These are phyloP conservation scores for Pisolithus albus DNA, from an alignment of 768 basidiomycete species.

Conservation along the genomic window DNA sequence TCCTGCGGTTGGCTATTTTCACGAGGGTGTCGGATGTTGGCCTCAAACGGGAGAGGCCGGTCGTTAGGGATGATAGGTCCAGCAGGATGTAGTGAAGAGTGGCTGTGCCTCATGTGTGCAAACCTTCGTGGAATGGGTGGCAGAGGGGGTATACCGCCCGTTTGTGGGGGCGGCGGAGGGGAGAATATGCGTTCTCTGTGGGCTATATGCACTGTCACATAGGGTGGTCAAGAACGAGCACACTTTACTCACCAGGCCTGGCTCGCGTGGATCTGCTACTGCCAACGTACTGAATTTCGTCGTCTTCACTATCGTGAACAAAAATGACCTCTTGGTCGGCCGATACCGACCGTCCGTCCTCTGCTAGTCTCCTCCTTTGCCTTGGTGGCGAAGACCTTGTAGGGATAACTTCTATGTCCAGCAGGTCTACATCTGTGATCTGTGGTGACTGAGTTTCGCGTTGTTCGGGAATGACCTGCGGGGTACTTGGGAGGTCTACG, in stretches of 20 bases:
- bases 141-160: slow-evolving; percentile 45
- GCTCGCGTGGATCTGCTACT: slow-evolving; percentile 15
- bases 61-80: slow-evolving; percentile 46
- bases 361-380: slow-evolving; percentile 21
- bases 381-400: slow-evolving; percentile 17
- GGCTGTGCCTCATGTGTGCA: slow-evolving; percentile 31
- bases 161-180: slow-evolving; percentile 43
- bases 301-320: slow-evolving; percentile 37
- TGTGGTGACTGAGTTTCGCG: slow-evolving; percentile 18
- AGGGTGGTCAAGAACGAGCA: neutral
- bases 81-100: slow-evolving; percentile 23
- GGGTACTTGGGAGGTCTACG: slow-evolving; percentile 7
- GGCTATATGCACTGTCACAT: slow-evolving; percentile 4
- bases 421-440: slow-evolving; percentile 41
- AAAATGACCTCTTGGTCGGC: slow-evolving; percentile 24
- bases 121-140: slow-evolving; percentile 41
- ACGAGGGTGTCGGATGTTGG: slow-evolving; percentile 17
- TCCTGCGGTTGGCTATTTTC: slow-evolving; percentile 20
- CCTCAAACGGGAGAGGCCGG: slow-evolving; percentile 49
- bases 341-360: slow-evolving; percentile 15
- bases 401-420: slow-evolving; percentile 29
- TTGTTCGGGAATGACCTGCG: slow-evolving; percentile 8
- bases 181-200: slow-evolving; percentile 30
- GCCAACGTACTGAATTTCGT: slow-evolving; percentile 26
- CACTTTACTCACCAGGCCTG: slow-evolving; percentile 13